A percentile compares a stretch with the other conserved stretches of the same genome.
phyloP scores from a whole-genome alignment of 2,329 filamentous ascomycete species.

The Aaosphaeria pasadenensis region DNA sequence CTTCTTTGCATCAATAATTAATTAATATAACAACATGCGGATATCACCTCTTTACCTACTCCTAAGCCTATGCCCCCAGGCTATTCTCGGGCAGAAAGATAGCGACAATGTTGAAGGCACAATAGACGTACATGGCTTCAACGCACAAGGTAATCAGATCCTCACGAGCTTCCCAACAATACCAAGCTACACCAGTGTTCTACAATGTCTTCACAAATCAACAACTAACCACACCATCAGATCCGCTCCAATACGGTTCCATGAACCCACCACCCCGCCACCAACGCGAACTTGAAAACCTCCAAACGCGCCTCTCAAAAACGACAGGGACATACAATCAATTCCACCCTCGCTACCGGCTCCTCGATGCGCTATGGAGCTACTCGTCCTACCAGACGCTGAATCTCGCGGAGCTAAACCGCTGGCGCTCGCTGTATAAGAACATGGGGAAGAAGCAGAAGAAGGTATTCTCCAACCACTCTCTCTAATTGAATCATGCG shows the following conservation, averaged over 20 bases:
- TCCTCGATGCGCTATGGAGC: constrained; percentile 17
- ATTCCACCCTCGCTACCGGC: constrained; percentile 16
- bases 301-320: neutral
- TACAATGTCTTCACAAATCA: constrained; percentile 17
- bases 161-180: too few relatives aligned
- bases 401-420: constrained; percentile 16
- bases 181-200: constrained; percentile 13
- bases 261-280: neutral
- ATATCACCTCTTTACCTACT: too few relatives aligned
- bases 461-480: constrained; percentile 6
- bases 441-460: constrained; percentile 22
- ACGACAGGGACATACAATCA: neutral
- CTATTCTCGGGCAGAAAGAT: too few relatives aligned
- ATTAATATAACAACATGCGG: too few relatives aligned
- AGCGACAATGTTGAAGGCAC: too few relatives aligned
- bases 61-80: too few relatives aligned
- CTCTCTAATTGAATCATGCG: neutral
- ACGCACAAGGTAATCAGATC: too few relatives aligned
- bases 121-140: too few relatives aligned
- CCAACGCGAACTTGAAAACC: neutral
- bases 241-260: neutral
- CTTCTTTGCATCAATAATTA: too few relatives aligned
- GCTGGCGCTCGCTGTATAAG: constrained; percentile 20
- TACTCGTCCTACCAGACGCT: constrained; percentile 16
- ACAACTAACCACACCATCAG: neutral